Evolutionary conservation across 371 early-diverging fungal species (phyloP), one percentile per base, ranked within the genome.

Genomic region (Caulochytrium protostelioides): DNA sequence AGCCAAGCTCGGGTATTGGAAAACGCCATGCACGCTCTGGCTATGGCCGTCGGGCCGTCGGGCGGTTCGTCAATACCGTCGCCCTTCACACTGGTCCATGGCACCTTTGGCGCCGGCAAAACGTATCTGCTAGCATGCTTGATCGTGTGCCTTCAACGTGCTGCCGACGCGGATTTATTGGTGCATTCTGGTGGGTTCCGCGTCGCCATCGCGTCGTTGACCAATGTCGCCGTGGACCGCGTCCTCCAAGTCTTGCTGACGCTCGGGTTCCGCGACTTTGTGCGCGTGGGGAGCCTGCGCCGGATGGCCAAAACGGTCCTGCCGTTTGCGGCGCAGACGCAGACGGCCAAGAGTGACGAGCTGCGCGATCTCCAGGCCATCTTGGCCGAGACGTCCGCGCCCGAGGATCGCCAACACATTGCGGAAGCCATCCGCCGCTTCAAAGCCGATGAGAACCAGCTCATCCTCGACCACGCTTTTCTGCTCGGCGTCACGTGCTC

Each of bases 271-370:
- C 65, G 56, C 30, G 54, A 72, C 9, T 83, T 89, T 57, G 63
- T 81, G 15, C 67, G 90, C 2, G 72, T 89, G 8, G 90, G 90
- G 17, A 85, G 76, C 39, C 32, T 83, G 36, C 77, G 77, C 42
- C 79, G 80, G 44, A 79, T 89, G 12, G 59, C 74, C 7, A 70
- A 70, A 30, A 51, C 44, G 15, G 43, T 82, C 10, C 46, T 80
- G 8, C 78, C 83, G 0, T 76, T 63, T 36, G 69, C 76, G 1
- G 59, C 61, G 1, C 66, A 70, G 30, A 58, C 70, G 4, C 65
- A 60, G 22, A 35, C 39, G 6, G 42, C 55, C 1, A 56, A 66
- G 6, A 53, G 61, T 4, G 68, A 59, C 47, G 75, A 79, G 32
- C 34, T 75, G 29, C 71, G 75, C 29, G 80, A 79, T 29, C 58